These are phyloP conservation scores for Tylopilus vinaceipallidus DNA, from an alignment of 768 basidiomycete genomes.

Conservation along the genomic window DNA sequence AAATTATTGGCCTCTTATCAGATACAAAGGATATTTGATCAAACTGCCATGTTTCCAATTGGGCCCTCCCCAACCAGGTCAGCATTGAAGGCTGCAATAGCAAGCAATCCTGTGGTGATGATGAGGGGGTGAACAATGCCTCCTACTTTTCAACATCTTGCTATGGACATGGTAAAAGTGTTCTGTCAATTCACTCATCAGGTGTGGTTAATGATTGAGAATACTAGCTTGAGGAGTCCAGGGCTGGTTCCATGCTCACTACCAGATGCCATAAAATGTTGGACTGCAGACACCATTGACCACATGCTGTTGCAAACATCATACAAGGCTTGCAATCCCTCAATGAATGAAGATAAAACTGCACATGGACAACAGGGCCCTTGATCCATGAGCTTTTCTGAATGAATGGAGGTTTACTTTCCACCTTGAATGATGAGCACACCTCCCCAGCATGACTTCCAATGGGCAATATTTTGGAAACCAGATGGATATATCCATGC, in stretches of 20 bases:
- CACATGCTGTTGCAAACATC: neutral
- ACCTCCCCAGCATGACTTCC: neutral
- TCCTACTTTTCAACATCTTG: neutral
- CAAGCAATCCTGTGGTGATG: neutral
- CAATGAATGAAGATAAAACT: neutral
- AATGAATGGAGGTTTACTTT: neutral
- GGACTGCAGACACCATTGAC: slow-evolving; percentile 4
- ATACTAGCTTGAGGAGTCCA: neutral
- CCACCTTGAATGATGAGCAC: neutral
- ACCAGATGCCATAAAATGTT: slow-evolving; percentile 10
- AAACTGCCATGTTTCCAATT: neutral
- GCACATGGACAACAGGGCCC: slow-evolving; percentile 3
- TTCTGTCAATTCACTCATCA: neutral
- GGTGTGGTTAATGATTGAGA: neutral
- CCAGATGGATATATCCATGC: neutral
- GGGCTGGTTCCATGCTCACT: neutral
- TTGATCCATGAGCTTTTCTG: neutral
- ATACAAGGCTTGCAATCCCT: slow-evolving; percentile 4
- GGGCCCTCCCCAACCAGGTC: neutral
- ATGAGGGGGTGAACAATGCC: slow-evolving; percentile 1
- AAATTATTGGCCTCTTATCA: neutral
- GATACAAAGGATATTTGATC: neutral
- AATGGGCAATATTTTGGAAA: neutral
- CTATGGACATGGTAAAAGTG: neutral
- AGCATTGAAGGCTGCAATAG: neutral